These are phyloP conservation scores for Aspergillus haitiensis DNA, from an alignment of 495 filamentous ascomycete species.

Conservation along the genomic window DNA sequence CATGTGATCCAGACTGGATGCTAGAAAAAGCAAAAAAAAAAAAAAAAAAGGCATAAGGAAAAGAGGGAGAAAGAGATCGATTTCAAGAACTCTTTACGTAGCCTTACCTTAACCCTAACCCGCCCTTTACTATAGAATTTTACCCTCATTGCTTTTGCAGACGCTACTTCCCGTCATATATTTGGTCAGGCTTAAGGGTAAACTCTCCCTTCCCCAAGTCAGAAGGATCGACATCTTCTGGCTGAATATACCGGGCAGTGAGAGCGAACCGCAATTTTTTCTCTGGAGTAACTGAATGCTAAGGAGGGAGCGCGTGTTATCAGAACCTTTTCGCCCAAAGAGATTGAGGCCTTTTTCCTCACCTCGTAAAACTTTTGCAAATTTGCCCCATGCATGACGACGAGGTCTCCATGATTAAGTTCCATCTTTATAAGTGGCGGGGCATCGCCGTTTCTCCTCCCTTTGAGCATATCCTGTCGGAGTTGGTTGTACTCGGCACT, in stretches of 20 bases:
- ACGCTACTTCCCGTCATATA: constrained; percentile 40
- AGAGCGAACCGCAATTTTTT: constrained; percentile 67
- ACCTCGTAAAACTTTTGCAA: constrained; percentile 77
- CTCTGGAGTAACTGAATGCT: constrained; percentile 62
- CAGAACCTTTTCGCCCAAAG: neutral
- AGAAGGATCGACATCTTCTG: constrained; percentile 21
- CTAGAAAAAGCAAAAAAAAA: too few relatives aligned
- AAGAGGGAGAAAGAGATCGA: too few relatives aligned
- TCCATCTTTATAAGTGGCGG: constrained; percentile 33
- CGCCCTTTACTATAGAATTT: too few relatives aligned
- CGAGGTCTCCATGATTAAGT: constrained; percentile 75
- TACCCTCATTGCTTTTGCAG: too few relatives aligned
- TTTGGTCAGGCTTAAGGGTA: constrained; percentile 26
- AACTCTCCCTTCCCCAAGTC: constrained; percentile 35
- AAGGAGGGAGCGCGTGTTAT: neutral
- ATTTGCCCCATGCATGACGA: constrained; percentile 74
- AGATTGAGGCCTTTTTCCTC: constrained; percentile 18
- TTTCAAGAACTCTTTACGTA: too few relatives aligned
- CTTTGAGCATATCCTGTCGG: constrained; percentile 15
- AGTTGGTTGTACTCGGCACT: constrained; percentile 24
- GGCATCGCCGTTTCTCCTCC: constrained; percentile 21
- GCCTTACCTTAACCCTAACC: too few relatives aligned
- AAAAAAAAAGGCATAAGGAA: too few relatives aligned
- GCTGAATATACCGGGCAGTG: constrained; percentile 40
- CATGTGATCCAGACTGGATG: too few relatives aligned